phyloP scores from a whole-genome alignment of 2,329 filamentous ascomycete species.

The Diplodia corticola region DNA sequence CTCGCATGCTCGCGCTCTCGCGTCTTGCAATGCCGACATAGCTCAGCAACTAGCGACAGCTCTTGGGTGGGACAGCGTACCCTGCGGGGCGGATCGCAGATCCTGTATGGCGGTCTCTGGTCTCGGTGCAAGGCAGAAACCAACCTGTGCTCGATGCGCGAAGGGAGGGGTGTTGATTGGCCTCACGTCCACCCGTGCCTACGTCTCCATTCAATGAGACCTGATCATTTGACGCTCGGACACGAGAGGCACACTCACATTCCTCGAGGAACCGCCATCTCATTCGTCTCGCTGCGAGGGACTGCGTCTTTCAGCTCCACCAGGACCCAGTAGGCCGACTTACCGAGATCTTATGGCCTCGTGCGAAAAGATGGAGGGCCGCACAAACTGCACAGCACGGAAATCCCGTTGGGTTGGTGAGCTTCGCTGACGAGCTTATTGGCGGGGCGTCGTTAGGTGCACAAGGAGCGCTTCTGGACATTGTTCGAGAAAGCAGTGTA shows the following conservation, averaged over 20 bases:
- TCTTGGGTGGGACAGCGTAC: not conserved
- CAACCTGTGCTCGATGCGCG: not conserved
- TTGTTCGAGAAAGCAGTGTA: slow-evolving; percentile 12
- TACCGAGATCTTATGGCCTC: slow-evolving; percentile 7
- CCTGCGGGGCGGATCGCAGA: not conserved
- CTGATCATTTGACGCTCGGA: not conserved
- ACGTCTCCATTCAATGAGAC: slow-evolving; percentile 4
- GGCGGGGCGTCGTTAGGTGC: not conserved
- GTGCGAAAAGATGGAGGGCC: not conserved
- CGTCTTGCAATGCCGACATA: slow-evolving; percentile 1
- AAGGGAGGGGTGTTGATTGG: not conserved
- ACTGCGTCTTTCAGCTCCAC: not conserved
- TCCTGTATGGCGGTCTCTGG: not conserved
- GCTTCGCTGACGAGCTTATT: not conserved
- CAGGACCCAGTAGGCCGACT: not conserved
- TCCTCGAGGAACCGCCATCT: not conserved
- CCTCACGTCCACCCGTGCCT: not conserved
- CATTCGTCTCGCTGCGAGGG: not conserved
- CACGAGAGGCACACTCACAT: not conserved
- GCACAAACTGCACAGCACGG: not conserved
- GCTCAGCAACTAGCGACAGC: not conserved
- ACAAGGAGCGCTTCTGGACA: not conserved
- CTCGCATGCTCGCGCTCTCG: slow-evolving; percentile 9
- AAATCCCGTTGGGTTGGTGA: not conserved
- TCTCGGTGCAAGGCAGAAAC: slow-evolving; percentile 7